Evolutionary conservation across 2,329 filamentous ascomycete genomes (phyloP).

Genomic region (Lachnellula suecica): DNA sequence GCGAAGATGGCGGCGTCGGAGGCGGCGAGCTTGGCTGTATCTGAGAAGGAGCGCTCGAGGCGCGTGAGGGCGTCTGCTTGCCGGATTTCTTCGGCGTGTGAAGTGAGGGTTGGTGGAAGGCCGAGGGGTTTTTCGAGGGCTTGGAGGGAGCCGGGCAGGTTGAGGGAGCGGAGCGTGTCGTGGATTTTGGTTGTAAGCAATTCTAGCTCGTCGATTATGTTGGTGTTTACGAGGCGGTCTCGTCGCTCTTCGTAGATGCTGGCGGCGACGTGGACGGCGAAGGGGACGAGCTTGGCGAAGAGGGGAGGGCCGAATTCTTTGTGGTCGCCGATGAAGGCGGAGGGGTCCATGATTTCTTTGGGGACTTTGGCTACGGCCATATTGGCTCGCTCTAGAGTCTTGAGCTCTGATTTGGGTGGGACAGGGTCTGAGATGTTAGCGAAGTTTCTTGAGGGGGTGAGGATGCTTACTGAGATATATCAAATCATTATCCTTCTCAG

Average conservation of each 20-base stretch:
- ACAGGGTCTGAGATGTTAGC: slow-evolving; percentile 60
- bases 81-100: slow-evolving; percentile 90
- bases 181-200: slow-evolving; percentile 77
- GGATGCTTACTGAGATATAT: slow-evolving; percentile 76
- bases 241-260: slow-evolving; percentile 93
- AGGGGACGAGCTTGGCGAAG: slow-evolving; percentile 90
- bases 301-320: slow-evolving; percentile 80
- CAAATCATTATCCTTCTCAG: slow-evolving; percentile 94
- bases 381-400: slow-evolving; percentile 78
- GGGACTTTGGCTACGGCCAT: slow-evolving; percentile 84
- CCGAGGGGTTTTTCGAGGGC: slow-evolving; percentile 93
- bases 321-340: slow-evolving; percentile 76
- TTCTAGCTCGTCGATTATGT: slow-evolving; percentile 82
- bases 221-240: slow-evolving; percentile 86
- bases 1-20: slow-evolving; percentile 77
- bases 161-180: slow-evolving; percentile 75
- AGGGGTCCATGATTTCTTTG: slow-evolving; percentile 77
- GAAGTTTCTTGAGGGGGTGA: neutral
- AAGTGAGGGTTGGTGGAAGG: slow-evolving; percentile 77
- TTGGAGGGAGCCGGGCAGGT: slow-evolving; percentile 88
- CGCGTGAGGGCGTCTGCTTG: slow-evolving; percentile 84
- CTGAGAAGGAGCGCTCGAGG: slow-evolving; percentile 76
- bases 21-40: slow-evolving; percentile 85
- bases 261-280: slow-evolving; percentile 90
- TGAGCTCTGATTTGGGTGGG: slow-evolving; percentile 84